phyloP scores from a whole-genome alignment of 441 rosid genomes.

The Populus hybrid region DNA sequence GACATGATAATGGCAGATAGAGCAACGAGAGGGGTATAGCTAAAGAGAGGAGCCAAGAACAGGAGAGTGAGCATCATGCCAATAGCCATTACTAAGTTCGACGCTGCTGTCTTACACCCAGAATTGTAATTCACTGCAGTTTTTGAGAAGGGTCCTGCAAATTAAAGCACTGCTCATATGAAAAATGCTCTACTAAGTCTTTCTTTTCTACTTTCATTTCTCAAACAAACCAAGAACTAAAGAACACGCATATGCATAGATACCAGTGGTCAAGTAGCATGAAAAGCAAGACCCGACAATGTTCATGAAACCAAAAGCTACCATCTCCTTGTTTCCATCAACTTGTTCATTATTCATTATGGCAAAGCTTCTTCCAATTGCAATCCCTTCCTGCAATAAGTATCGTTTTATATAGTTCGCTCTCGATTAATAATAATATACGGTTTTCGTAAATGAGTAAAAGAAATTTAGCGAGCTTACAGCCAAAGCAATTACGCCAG shows the following conservation, averaged over 20 bases:
- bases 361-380: constrained; percentile 87
- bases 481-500: constrained; percentile 68
- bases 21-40: constrained; percentile 83
- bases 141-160: constrained; percentile 84
- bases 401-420: not conserved
- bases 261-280: constrained; percentile 88
- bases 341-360: constrained; percentile 63
- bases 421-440: too few relatives aligned
- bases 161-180: not conserved
- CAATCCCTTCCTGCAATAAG: constrained; percentile 78
- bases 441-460: not conserved
- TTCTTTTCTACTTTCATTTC: not conserved
- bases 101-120: constrained; percentile 65
- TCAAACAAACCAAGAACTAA: too few relatives aligned
- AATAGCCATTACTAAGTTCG: constrained; percentile 72
- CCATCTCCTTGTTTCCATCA: constrained; percentile 91
- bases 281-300: constrained; percentile 75
- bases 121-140: constrained; percentile 85
- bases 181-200: not conserved
- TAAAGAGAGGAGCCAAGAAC: constrained; percentile 72
- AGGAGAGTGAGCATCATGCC: constrained; percentile 79
- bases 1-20: constrained; percentile 84
- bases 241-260: not conserved
- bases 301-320: constrained; percentile 90
- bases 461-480: constrained; percentile 36